phyloP scores from a whole-genome alignment of 805 yeast species.

The Candida cerambycidarum region DNA sequence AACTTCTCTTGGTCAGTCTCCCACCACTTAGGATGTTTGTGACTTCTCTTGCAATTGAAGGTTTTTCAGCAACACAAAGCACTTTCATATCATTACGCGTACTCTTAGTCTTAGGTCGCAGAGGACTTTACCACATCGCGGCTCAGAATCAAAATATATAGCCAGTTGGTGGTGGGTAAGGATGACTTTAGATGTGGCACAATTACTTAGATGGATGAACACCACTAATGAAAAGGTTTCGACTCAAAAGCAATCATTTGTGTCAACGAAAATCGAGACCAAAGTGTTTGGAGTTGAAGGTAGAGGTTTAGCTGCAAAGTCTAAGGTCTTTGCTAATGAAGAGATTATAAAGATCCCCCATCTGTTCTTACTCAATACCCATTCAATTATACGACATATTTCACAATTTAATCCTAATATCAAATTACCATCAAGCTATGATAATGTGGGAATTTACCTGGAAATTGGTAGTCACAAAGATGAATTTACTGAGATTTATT shows the following conservation, averaged over 20 bases:
- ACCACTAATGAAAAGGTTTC: no score
- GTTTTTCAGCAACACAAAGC: slow-evolving; percentile 96
- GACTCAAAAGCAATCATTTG: slow-evolving; percentile 3
- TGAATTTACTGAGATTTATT: slow-evolving; percentile 31
- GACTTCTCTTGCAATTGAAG: slow-evolving; percentile 88
- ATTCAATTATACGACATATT: slow-evolving; percentile 46
- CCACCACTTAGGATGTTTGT: slow-evolving; percentile 79
- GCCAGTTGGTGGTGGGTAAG: no score
- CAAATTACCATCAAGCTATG: slow-evolving; percentile 18
- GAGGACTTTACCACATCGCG: no score
- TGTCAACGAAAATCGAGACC: slow-evolving; percentile 8
- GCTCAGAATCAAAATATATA: no score
- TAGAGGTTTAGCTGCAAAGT: slow-evolving; percentile 56
- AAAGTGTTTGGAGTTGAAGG: slow-evolving; percentile 37
- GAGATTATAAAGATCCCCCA: slow-evolving; percentile 57
- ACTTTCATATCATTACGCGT: slow-evolving; percentile 52
- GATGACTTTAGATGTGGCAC: no score
- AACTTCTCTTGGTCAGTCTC: slow-evolving; percentile 42
- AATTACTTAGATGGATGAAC: slow-evolving; percentile 8
- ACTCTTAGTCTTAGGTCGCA: no score
- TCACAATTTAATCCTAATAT: slow-evolving; percentile 42
- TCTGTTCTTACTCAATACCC: slow-evolving; percentile 55
- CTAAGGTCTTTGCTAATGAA: slow-evolving; percentile 39
- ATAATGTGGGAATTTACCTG: slow-evolving; percentile 9
- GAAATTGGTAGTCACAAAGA: slow-evolving; percentile 19